These are phyloP conservation scores for Rehmannia glutinosa DNA, from an alignment of 257 asterid genomes.

Conservation along the genomic window DNA sequence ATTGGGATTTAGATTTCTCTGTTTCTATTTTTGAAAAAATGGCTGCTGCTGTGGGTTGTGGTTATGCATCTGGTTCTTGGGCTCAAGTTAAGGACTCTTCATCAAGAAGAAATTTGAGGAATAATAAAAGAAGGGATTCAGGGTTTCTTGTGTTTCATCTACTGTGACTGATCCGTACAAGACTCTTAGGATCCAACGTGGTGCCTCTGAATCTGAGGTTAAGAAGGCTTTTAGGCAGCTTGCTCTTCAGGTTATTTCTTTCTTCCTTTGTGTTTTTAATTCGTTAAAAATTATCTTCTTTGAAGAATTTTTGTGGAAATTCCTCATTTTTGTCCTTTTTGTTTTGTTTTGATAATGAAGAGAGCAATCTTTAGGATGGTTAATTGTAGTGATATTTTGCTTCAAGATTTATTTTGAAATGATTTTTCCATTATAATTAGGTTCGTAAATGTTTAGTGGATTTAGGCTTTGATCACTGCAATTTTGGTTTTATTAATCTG, in stretches of 20 bases:
- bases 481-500: too few species aligned
- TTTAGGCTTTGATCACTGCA: too few species aligned
- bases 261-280: not conserved
- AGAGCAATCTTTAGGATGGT: too few species aligned
- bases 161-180: conserved; percentile 54
- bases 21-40: conserved; percentile 10
- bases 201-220: conserved; percentile 83
- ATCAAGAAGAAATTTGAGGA: conserved; percentile 19
- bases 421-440: not conserved
- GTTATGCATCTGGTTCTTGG: conserved; percentile 39
- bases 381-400: not conserved
- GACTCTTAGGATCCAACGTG: conserved; percentile 53
- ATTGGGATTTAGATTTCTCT: not conserved
- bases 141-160: conserved; percentile 50
- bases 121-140: conserved; percentile 20
- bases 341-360: too few species aligned
- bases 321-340: too few species aligned
- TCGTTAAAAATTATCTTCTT: not conserved
- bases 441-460: too few species aligned
- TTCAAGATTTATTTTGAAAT: not conserved
- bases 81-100: conserved; percentile 27
- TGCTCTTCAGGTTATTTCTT: conserved; percentile 53
- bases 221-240: conserved; percentile 72
- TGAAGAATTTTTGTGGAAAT: not conserved
- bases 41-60: conserved; percentile 45